phyloP scores from a whole-genome alignment of 208 protist genomes.

The Trichomonas vaginalis region DNA sequence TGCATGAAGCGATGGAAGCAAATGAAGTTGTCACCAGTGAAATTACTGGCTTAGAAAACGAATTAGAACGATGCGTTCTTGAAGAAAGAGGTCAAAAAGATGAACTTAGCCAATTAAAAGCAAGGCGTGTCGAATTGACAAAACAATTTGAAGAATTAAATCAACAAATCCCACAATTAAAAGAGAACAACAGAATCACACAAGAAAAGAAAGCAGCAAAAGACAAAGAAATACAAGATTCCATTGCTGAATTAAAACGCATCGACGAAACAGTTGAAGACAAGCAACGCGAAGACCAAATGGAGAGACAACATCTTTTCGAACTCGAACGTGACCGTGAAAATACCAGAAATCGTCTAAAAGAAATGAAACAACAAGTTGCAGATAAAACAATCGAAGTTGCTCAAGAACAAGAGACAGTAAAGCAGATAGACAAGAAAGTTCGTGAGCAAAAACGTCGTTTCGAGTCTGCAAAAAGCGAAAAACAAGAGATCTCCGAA shows the following conservation, averaged over 20 bases:
- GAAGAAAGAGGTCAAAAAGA: background rate
- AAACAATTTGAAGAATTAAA: background rate
- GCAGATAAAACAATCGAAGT: background rate
- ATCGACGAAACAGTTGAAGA: background rate
- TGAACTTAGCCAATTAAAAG: background rate
- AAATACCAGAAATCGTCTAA: background rate
- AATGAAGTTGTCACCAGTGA: background rate
- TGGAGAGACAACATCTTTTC: background rate
- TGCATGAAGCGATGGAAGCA: background rate
- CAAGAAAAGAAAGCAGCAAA: background rate
- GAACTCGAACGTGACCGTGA: background rate
- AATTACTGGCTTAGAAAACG: background rate
- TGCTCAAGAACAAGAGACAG: background rate
- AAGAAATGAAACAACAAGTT: background rate
- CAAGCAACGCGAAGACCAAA: background rate
- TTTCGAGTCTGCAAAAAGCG: background rate
- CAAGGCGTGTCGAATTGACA: background rate
- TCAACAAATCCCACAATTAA: background rate
- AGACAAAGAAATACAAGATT: background rate
- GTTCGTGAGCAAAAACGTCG: background rate
- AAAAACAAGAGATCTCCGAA: background rate
- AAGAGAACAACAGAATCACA: background rate
- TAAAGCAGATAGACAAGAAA: background rate
- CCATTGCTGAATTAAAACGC: background rate
- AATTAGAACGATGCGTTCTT: background rate